Conservation (phyloP, 1,139 yeast species). For the Blastobotrys raffinosifermentans region DNA sequence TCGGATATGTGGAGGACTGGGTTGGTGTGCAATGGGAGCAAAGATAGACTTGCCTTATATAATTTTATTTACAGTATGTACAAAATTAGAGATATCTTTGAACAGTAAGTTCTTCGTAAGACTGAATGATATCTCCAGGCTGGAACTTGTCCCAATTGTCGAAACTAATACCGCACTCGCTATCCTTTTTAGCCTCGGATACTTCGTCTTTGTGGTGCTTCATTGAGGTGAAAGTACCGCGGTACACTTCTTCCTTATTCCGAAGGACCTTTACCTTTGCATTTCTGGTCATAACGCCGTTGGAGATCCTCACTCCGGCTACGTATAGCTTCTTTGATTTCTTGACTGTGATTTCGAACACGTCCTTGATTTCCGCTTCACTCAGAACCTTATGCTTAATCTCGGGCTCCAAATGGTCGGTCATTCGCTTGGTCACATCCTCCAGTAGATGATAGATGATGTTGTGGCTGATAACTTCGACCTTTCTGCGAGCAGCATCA, state of each 20-base stretch:
- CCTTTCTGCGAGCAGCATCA: constrained; percentile 54
- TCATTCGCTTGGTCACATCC: constrained; percentile 64
- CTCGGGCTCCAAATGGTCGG: constrained; percentile 57
- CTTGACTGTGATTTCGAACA: constrained; percentile 58
- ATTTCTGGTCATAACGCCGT: constrained; percentile 60
- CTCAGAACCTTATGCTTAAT: constrained; percentile 64
- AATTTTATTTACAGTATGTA: neutral
- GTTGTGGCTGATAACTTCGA: constrained; percentile 61
- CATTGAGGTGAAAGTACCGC: constrained; percentile 67
- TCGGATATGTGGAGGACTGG: constrained; percentile 85
- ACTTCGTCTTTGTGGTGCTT: constrained; percentile 83
- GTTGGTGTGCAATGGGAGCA: constrained; percentile 95
- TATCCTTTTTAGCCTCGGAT: constrained; percentile 70
- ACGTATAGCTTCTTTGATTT: constrained; percentile 50
- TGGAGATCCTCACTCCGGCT: constrained; percentile 85
- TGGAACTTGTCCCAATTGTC: constrained; percentile 63
- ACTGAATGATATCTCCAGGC: constrained; percentile 71
- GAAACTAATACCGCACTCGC: constrained; percentile 84
- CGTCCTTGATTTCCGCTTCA: constrained; percentile 63
- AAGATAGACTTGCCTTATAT: constrained; percentile 1
- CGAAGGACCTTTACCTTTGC: constrained; percentile 62
- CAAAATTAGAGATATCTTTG: constrained; percentile 54
- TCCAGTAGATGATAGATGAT: constrained; percentile 87
- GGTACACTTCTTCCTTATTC: constrained; percentile 45
- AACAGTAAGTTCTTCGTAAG: constrained; percentile 63